Evolutionary conservation across 2,329 filamentous ascomycete genomes (phyloP).

Genomic region (Bretziella fagacearum): DNA sequence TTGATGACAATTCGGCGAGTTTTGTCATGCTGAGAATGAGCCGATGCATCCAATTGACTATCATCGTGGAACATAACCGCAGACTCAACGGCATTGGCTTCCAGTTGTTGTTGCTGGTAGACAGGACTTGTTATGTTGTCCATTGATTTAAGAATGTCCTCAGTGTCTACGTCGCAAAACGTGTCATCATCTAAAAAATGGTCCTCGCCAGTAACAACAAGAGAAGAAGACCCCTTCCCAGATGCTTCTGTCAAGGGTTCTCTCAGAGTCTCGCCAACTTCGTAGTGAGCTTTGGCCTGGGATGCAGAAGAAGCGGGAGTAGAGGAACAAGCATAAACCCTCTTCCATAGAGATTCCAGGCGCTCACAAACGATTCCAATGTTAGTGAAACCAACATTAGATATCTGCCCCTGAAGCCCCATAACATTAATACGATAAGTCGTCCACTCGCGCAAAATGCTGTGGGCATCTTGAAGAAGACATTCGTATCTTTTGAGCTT

Average conservation of each 20-base stretch:
- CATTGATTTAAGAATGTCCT: conserved; percentile 11
- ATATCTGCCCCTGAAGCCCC: conserved; percentile 4
- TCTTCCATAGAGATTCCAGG: conserved; percentile 8
- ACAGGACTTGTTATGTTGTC: conserved; percentile 12
- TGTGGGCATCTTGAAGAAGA: conserved; percentile 5
- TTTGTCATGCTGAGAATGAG: conserved; percentile 3
- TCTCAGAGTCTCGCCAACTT: too few relatives aligned
- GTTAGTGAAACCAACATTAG: neutral
- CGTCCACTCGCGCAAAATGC: conserved; percentile 13
- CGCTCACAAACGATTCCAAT: conserved; percentile 7
- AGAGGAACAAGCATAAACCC: too few relatives aligned
- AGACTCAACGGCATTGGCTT: neutral
- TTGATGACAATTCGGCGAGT: conserved; percentile 19
- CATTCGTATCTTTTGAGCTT: conserved; percentile 14
- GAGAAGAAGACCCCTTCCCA: too few relatives aligned
- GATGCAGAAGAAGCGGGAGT: too few relatives aligned
- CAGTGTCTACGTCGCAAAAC: conserved; percentile 12
- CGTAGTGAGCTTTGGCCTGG: too few relatives aligned
- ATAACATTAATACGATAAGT: conserved; percentile 7
- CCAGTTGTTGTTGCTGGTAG: neutral
- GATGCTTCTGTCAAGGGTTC: too few relatives aligned
- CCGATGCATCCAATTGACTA: neutral
- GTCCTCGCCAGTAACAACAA: too few relatives aligned
- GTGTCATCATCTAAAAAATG: conserved; percentile 4
- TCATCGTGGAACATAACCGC: neutral